Percentiles rank a stretch among this genome's conserved stretches.
phyloP scores from a whole-genome alignment of 768 basidiomycete genomes.

The Galerina sulciceps region DNA sequence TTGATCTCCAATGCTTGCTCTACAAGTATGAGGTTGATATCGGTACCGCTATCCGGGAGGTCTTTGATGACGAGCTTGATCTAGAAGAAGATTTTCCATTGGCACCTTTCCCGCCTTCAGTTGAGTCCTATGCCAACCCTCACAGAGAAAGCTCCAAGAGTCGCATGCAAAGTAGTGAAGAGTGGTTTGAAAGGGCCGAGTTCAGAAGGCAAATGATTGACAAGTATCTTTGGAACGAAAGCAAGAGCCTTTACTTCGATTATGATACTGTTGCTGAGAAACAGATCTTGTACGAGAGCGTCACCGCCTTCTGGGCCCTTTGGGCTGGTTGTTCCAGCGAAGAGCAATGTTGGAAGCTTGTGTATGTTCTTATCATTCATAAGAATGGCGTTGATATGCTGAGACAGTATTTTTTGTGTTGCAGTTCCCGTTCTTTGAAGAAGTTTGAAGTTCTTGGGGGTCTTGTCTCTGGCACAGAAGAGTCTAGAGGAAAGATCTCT shows the following conservation, averaged over 20 bases:
- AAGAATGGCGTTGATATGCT: slow-evolving; percentile 13
- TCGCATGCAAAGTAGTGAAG: slow-evolving; percentile 73
- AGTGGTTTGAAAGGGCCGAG: slow-evolving; percentile 93
- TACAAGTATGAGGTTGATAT: slow-evolving; percentile 99
- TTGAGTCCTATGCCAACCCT: slow-evolving; percentile 69
- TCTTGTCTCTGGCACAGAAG: slow-evolving; percentile 94
- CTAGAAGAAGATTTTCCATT: slow-evolving; percentile 92
- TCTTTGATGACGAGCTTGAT: slow-evolving; percentile 92
- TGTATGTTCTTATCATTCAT: slow-evolving; percentile 57
- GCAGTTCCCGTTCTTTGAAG: slow-evolving; percentile 80
- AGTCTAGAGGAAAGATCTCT: slow-evolving; percentile 94
- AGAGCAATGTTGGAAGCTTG: slow-evolving; percentile 90
- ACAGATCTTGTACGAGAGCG: slow-evolving; percentile 94
- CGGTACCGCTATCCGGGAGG: slow-evolving; percentile 94
- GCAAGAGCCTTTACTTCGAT: slow-evolving; percentile 92
- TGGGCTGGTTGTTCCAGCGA: slow-evolving; percentile 99
- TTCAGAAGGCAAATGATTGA: slow-evolving; percentile 86
- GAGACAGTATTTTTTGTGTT: slow-evolving; percentile 11
- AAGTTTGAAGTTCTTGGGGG: slow-evolving; percentile 98
- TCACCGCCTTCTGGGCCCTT: slow-evolving; percentile 94
- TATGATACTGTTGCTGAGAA: slow-evolving; percentile 92
- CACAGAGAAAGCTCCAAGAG: slow-evolving; percentile 60
- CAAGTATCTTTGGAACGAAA: slow-evolving; percentile 96
- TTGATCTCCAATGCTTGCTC: slow-evolving; percentile 92
- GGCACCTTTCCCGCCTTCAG: slow-evolving; percentile 88